Percentiles rank a stretch among this genome's conserved stretches.
phyloP scores from a whole-genome alignment of 148 eudicot species.

The Silene latifolia region DNA sequence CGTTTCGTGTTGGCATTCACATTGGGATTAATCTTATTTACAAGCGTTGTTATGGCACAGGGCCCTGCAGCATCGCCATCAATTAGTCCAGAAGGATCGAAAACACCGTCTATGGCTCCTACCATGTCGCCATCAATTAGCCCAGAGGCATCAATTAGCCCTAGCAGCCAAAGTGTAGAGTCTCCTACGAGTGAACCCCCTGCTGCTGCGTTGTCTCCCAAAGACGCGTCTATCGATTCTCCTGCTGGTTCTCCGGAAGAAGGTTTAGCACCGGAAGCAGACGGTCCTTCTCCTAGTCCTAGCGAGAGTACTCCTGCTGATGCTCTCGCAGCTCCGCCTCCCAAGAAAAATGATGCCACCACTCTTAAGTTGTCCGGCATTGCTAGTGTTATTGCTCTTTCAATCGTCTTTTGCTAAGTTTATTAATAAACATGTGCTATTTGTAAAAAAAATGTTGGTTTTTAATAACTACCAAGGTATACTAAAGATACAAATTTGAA shows the following conservation, averaged over 20 bases:
- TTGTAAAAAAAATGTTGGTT: not conserved
- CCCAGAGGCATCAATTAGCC: too few relatives aligned
- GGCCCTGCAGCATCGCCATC: not conserved
- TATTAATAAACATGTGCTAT: not conserved
- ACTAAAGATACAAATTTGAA: not conserved
- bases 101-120: not conserved
- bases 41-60: not conserved
- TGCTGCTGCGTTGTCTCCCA: not conserved
- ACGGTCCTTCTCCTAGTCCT: constrained; percentile 4
- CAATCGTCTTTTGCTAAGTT: not conserved
- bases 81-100: too few relatives aligned
- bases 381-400: not conserved
- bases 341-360: not conserved
- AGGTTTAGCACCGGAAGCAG: not conserved
- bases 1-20: not conserved
- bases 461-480: not conserved
- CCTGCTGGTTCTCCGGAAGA: constrained; percentile 11
- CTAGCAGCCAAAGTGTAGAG: not conserved
- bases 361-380: not conserved
- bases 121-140: not conserved
- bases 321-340: not conserved
- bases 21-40: not conserved
- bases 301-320: constrained; percentile 13
- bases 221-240: not conserved
- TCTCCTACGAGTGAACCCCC: constrained; percentile 1